Evolutionary conservation across 805 yeast species (phyloP).

Genomic region (Saccharomycopsis sp.): DNA sequence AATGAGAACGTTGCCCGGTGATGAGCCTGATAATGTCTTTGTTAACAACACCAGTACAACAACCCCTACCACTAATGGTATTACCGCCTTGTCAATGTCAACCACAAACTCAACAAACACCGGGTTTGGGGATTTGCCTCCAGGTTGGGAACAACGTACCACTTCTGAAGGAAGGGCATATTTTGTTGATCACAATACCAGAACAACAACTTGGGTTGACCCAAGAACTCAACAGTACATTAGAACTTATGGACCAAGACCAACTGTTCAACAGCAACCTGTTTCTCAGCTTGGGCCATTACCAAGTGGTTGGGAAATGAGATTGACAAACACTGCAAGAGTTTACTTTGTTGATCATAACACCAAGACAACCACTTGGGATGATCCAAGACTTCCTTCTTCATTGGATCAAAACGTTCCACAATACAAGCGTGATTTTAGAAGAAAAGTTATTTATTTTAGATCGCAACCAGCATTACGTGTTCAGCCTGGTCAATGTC

Average conservation of each 20-base stretch:
- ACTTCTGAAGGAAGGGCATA: constrained; percentile 98
- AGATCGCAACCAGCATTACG: constrained; percentile 97
- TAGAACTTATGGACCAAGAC: constrained; percentile 79
- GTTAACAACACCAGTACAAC: constrained; percentile 34
- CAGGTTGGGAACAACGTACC: constrained; percentile 98
- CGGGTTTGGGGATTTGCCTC: constrained; percentile 93
- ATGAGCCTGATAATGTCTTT: constrained; percentile 31
- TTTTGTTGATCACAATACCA: constrained; percentile 97
- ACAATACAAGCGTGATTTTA: constrained; percentile 96
- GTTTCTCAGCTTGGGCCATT: constrained; percentile 95
- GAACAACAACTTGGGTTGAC: constrained; percentile 99
- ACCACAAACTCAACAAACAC: constrained; percentile 80
- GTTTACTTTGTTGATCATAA: constrained; percentile 98
- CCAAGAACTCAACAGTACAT: constrained; percentile 98
- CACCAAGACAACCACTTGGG: constrained; percentile 99
- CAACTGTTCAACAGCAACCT: constrained; percentile 94
- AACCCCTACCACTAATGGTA: constrained; percentile 38
- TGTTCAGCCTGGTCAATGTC: constrained; percentile 97
- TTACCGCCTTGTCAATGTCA: constrained; percentile 60
- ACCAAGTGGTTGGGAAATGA: constrained; percentile 99
- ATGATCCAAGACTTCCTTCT: constrained; percentile 96
- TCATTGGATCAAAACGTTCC: constrained; percentile 97
- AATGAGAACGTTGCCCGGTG: constrained; percentile 80
- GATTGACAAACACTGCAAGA: constrained; percentile 96
- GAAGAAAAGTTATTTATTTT: constrained; percentile 95